Base-by-base conservation (phyloP, 495 filamentous ascomycete species). In the Glarea lozoyensis region DNA sequence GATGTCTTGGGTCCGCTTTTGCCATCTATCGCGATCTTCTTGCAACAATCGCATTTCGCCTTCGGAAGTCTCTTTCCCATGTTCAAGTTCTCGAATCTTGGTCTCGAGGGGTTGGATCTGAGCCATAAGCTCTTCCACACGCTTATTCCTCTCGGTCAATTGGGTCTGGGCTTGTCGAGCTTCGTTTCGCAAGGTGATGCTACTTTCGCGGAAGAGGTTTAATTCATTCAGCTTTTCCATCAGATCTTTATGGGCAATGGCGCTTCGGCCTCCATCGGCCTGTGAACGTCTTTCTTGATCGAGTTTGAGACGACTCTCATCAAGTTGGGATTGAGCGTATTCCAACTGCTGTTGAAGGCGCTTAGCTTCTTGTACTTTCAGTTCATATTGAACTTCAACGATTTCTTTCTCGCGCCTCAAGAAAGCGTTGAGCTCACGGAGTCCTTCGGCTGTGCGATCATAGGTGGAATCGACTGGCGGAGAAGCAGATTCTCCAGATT, bases 331-430 rank as follows among this genome's bases (percentile, higher is more conserved):
- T 48, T 86, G 86, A 11, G 82, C 70, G 63, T 95, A 85, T 39
- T 94, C 83, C 15, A 96, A 70, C 50, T 97, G 87, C 43, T 96
- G 88, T 47, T 88, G 82, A 3, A 95, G 63, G 20, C 93, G 76
- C 60, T 88, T 93, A 40, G 75, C 69, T 56, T 96, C 92, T 55
- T 94, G 84, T 0, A 81, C 66, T 36, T 86, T 86, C 23, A 95
- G 72, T 48, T 96, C 87, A 46, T 86, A 86, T 55, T 97, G 89
- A 5, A 95, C 86, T 45, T 97, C 89, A 2, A 96, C 79, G 52
- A 99, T 97, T 54, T 97, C 89, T 65, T 96, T 97, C 65, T 97
- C 93, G 33, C 85, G 79, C n/a, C 93, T 80, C 40, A 97, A 66
- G 62, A 87, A 97, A 37, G 76, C 80, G 61, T 93, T 88, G 29